Conservation (phyloP, 1,284 basidiomycete genomes). For the Austropuccinia psidii region DNA sequence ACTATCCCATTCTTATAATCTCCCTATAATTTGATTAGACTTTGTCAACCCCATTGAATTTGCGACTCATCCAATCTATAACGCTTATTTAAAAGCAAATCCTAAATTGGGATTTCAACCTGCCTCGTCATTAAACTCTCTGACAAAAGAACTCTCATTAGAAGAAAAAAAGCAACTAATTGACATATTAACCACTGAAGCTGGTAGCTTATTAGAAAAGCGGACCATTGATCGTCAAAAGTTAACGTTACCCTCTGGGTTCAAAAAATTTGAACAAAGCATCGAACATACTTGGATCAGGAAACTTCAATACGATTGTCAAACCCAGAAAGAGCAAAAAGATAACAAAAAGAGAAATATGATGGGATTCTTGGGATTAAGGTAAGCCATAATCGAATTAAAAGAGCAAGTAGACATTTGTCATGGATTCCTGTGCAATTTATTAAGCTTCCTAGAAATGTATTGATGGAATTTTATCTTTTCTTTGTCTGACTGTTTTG, state of each 20-base stretch:
- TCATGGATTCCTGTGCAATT: background rate
- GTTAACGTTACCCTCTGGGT: background rate
- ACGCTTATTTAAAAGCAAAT: conserved; percentile 39
- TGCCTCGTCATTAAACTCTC: conserved; percentile 30
- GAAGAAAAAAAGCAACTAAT: conserved; percentile 2
- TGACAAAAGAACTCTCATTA: background rate
- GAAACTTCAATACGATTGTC: conserved; percentile 30
- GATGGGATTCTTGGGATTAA: conserved; percentile 29
- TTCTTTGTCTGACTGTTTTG: background rate
- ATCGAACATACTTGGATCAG: conserved; percentile 25
- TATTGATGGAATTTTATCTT: background rate
- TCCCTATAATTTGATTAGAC: conserved; percentile 48
- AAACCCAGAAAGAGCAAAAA: background rate
- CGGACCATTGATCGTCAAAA: background rate
- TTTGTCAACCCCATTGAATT: conserved; percentile 77
- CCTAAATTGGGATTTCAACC: conserved; percentile 38
- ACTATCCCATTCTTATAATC: background rate
- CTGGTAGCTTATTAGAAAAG: background rate
- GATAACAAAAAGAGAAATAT: conserved; percentile 9
- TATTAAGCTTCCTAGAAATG: no score
- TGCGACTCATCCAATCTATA: conserved; percentile 59
- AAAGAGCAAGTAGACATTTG: no score
- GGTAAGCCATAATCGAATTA: background rate
- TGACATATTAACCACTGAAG: conserved; percentile 8
- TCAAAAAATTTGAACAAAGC: conserved; percentile 7